Percentiles rank a stretch among this genome's conserved stretches.
Evolutionary conservation across 257 asterid genomes (phyloP).

Genomic region (Galeopsis tetrahit): DNA sequence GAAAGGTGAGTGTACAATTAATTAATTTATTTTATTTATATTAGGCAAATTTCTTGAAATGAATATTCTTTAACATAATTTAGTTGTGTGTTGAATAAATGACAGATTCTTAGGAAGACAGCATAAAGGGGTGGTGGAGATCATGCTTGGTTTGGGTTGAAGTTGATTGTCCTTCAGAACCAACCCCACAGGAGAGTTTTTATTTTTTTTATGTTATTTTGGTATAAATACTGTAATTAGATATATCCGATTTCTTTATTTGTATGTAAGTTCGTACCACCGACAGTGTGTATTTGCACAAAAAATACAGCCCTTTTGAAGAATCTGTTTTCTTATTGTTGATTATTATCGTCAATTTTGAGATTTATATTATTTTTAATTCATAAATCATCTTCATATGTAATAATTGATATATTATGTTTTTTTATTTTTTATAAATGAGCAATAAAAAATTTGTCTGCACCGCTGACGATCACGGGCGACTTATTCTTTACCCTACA

Average conservation of each 20-base stretch:
- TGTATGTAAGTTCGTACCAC: slow-evolving; percentile 57
- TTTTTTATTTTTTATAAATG: too few species aligned
- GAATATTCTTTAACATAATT: slow-evolving; percentile 13
- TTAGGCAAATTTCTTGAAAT: neutral
- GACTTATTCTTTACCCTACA: slow-evolving; percentile 33
- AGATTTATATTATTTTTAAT: neutral
- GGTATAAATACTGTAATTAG: slow-evolving; percentile 79
- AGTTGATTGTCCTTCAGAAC: slow-evolving; percentile 40
- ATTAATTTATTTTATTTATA: neutral
- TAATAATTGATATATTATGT: neutral
- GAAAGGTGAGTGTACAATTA: slow-evolving; percentile 39
- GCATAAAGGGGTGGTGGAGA: slow-evolving; percentile 46
- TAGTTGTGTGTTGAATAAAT: slow-evolving; percentile 24
- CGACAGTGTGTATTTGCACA: slow-evolving; percentile 53
- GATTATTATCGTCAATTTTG: slow-evolving; percentile 13
- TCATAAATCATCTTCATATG: neutral
- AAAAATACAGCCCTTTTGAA: slow-evolving; percentile 42
- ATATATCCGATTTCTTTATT: slow-evolving; percentile 57
- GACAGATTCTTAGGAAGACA: slow-evolving; percentile 52
- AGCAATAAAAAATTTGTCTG: neutral
- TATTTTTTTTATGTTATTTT: slow-evolving; percentile 33
- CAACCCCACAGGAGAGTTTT: slow-evolving; percentile 53
- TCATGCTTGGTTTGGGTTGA: slow-evolving; percentile 41
- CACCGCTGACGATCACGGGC: slow-evolving; percentile 7
- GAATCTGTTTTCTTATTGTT: slow-evolving; percentile 34